Percentiles rank a stretch among this genome's conserved stretches.
Evolutionary conservation across 2,329 filamentous ascomycete genomes (phyloP).

Genomic region (Diplodia corticola): DNA sequence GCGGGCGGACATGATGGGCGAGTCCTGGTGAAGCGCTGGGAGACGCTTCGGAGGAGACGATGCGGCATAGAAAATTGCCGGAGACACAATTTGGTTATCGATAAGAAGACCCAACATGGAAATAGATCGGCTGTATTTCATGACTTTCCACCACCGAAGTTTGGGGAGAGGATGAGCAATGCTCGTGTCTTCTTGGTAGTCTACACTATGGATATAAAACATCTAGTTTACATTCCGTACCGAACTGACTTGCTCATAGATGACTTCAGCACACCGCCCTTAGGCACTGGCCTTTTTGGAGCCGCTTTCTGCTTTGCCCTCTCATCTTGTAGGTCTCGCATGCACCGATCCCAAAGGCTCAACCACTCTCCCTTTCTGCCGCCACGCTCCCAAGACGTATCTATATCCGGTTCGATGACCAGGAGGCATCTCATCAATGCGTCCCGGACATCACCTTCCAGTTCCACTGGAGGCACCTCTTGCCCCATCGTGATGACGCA

Average conservation of each 20-base stretch:
- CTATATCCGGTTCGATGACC: constrained; percentile 56
- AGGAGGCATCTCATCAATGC: constrained; percentile 57
- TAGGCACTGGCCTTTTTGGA: not conserved
- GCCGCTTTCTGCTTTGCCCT: not conserved
- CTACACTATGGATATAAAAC: not conserved
- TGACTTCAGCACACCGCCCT: not conserved
- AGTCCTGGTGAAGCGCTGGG: not conserved
- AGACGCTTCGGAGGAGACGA: not conserved
- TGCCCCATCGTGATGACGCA: constrained; percentile 61
- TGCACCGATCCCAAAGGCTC: not conserved
- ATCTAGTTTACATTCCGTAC: not conserved
- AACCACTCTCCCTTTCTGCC: constrained; percentile 5
- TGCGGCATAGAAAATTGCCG: constrained; percentile 12
- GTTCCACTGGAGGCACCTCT: constrained; percentile 54
- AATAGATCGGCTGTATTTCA: not conserved
- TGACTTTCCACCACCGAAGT: not conserved
- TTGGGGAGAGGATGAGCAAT: not conserved
- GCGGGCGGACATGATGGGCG: constrained; percentile 59
- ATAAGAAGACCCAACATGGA: not conserved
- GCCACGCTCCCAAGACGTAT: constrained; percentile 26
- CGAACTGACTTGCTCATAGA: not conserved
- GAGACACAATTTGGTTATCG: constrained; percentile 3
- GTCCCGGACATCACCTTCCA: constrained; percentile 47
- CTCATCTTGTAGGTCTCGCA: not conserved
- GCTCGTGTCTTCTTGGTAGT: not conserved